Conservation (phyloP, 306 rosid genomes). For the Prunus davidiana region DNA sequence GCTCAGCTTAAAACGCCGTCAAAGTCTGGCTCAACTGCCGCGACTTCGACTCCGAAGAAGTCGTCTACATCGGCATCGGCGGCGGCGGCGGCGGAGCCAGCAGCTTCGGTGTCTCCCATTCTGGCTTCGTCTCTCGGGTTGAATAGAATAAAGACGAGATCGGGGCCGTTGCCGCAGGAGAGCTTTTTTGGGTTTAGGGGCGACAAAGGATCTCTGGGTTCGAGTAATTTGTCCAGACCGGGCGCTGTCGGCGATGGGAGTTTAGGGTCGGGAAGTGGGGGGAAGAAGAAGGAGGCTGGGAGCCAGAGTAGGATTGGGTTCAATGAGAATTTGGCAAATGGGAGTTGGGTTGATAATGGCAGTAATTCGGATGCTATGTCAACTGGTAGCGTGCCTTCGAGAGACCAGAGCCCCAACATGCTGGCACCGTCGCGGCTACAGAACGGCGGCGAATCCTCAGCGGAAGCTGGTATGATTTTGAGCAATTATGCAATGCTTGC, state of each 20-base stretch:
- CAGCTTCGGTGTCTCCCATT: slow-evolving; percentile 80
- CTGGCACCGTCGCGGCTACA: slow-evolving; percentile 56
- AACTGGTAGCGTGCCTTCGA: slow-evolving; percentile 45
- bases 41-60: slow-evolving; percentile 39
- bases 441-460: slow-evolving; percentile 65
- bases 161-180: slow-evolving; percentile 99
- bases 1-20: slow-evolving; percentile 31
- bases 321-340: slow-evolving; percentile 38
- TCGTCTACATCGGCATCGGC: background rate
- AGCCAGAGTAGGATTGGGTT: slow-evolving; percentile 42
- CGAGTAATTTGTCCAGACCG: slow-evolving; percentile 66
- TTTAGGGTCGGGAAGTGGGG: slow-evolving; percentile 31
- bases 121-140: slow-evolving; percentile 84
- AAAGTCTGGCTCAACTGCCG: slow-evolving; percentile 15
- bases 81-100: slow-evolving; percentile 4
- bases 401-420: slow-evolving; percentile 68
- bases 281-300: slow-evolving; percentile 54
- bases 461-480: slow-evolving; percentile 53
- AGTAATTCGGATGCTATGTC: slow-evolving; percentile 55
- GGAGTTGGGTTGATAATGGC: slow-evolving; percentile 54
- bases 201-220: slow-evolving; percentile 59
- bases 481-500: background rate
- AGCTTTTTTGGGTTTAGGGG: slow-evolving; percentile 81
- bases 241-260: slow-evolving; percentile 22
- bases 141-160: slow-evolving; percentile 93